phyloP scores from a whole-genome alignment of 2,329 filamentous ascomycete species.

The Ophiostoma sp. region DNA sequence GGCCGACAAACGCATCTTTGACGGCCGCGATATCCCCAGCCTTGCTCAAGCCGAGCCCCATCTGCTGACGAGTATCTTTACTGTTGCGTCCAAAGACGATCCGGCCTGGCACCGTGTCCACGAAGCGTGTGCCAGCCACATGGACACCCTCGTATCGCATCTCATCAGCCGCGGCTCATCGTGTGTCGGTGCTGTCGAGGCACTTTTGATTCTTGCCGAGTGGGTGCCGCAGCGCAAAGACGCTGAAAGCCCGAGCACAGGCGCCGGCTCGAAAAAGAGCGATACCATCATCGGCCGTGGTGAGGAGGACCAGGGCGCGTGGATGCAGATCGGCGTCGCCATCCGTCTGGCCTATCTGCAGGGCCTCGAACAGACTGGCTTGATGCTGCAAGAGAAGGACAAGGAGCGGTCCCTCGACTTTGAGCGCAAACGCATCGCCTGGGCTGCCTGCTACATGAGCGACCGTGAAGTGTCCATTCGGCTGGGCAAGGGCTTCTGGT shows the following conservation, averaged over 20 bases:
- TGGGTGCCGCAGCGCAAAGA: conserved; percentile 61
- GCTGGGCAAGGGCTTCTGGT: conserved; percentile 69
- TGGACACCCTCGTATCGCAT: conserved; percentile 62
- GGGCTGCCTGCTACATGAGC: conserved; percentile 60
- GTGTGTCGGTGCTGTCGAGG: conserved; percentile 65
- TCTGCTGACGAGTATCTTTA: conserved; percentile 63
- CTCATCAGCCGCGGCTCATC: conserved; percentile 62
- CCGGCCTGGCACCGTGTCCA: conserved; percentile 58
- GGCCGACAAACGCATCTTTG: conserved; percentile 55
- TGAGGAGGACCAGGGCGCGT: conserved; percentile 67
- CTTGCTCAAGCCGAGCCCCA: conserved; percentile 59
- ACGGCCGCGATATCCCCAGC: conserved; percentile 43
- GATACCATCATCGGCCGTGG: conserved; percentile 53
- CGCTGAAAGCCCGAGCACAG: not conserved
- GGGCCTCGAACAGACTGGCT: conserved; percentile 62
- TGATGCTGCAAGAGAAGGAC: conserved; percentile 45
- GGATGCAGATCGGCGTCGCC: conserved; percentile 71
- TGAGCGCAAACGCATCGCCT: conserved; percentile 60
- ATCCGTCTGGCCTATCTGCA: conserved; percentile 65
- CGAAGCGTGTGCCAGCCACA: conserved; percentile 61
- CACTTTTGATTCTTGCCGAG: conserved; percentile 62
- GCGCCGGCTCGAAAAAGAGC: not conserved
- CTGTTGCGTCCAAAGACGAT: conserved; percentile 67
- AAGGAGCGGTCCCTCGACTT: conserved; percentile 50
- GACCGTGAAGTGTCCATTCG: conserved; percentile 65